Base-by-base conservation (phyloP, 768 basidiomycete species). In the Inosperma sp. region DNA sequence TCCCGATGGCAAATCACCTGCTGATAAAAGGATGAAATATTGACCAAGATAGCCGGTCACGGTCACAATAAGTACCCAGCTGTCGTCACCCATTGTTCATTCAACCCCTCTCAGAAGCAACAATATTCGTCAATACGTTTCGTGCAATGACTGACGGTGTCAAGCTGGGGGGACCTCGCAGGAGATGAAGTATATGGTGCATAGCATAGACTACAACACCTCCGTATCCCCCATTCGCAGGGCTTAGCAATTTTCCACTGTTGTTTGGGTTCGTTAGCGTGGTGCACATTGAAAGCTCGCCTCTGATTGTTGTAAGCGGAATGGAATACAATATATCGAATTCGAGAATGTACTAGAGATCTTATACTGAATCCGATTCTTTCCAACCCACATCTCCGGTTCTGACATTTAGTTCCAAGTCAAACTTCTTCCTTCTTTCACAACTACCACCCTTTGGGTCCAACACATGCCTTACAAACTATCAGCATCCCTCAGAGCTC, bases 181-280 rank as follows among this genome's bases (percentile, higher is more conserved):
- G 86, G 83, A 88, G 84, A 88, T 86, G 82, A 82, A 88, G 62
- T 84, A 83, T 34, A 82, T 81, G 83, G 86, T 78, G 86, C 86
- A 85, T 64, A 82, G 86, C 86, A 87, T 88, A 86, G 78, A 76
- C 72, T 82, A 80, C 78, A 82, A 80, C 78, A 81, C 86, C 84
- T 82, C 84, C 82, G 86, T 89, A 89, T 89, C 86, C 85, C 82
- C 86, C 82, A 77, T 65, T 72, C 69, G 74, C 75, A 75, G 70
- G 66, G n/a, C n/a, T n/a, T n/a, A n/a, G n/a, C n/a, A n/a, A n/a
- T n/a, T 51, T 65, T 57, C 59, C 59, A 80, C 79, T 73, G 75
- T 74, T 62, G 71, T 64, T 73, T 77, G 83, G 86, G 86, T 76
- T 85, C 86, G 86, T 89, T 85, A 81, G 81, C 44, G 83, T 81